Percentiles rank a stretch among this genome's conserved stretches.
phyloP scores from a whole-genome alignment of 2,329 filamentous ascomycete genomes.

The Tolypocladium cylindrosporum region DNA sequence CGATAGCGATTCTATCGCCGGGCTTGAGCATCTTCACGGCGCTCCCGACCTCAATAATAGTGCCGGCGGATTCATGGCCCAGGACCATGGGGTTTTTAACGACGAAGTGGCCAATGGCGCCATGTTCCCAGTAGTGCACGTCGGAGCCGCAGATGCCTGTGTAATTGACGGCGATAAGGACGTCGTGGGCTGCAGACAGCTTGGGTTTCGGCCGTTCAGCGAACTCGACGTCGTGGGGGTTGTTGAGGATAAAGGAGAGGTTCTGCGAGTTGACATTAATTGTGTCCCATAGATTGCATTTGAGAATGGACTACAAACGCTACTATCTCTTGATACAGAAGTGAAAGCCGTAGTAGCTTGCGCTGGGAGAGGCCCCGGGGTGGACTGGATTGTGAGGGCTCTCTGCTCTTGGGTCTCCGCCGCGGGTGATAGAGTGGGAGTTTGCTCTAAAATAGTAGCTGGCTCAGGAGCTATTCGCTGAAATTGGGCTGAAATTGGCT shows the following conservation, averaged over 20 bases:
- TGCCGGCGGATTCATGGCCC: slow-evolving; percentile 65
- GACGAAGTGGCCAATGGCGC: slow-evolving; percentile 78
- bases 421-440: neutral
- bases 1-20: slow-evolving; percentile 83
- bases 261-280: slow-evolving; percentile 43
- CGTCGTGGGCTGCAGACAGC: slow-evolving; percentile 58
- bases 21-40: slow-evolving; percentile 51
- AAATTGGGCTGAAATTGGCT: neutral
- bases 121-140: slow-evolving; percentile 81
- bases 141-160: slow-evolving; percentile 86
- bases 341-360: neutral
- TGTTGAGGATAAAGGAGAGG: slow-evolving; percentile 76
- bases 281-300: too few species aligned
- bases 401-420: neutral
- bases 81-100: slow-evolving; percentile 75
- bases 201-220: slow-evolving; percentile 65
- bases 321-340: neutral
- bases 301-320: neutral
- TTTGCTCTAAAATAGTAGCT: neutral
- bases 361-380: neutral
- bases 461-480: too few species aligned
- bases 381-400: neutral
- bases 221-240: slow-evolving; percentile 60
- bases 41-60: slow-evolving; percentile 60
- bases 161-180: slow-evolving; percentile 72